Evolutionary conservation across 257 asterid species (phyloP).

Genomic region (Solanum virginianum): DNA sequence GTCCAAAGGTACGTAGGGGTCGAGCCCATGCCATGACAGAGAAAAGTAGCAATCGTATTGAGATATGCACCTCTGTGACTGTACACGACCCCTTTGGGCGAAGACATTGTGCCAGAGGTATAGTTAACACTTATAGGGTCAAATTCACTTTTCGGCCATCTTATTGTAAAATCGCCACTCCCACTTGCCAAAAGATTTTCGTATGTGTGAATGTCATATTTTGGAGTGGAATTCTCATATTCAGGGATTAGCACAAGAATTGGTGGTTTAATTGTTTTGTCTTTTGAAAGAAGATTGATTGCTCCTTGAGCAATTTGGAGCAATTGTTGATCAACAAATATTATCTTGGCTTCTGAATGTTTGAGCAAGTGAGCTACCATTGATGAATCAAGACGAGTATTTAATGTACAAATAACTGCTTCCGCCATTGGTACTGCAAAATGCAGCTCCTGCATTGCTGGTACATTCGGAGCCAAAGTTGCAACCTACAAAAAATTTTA

Average conservation of each 20-base stretch:
- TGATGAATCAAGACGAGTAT: background rate
- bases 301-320: constrained; percentile 14
- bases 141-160: constrained; percentile 18
- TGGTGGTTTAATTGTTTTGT: background rate
- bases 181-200: constrained; percentile 10
- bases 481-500: background rate
- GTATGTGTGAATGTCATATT: background rate
- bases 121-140: constrained; percentile 5
- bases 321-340: constrained; percentile 9
- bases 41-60: constrained; percentile 5
- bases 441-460: background rate
- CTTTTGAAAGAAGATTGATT: background rate
- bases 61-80: constrained; percentile 9
- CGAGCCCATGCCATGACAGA: constrained; percentile 3
- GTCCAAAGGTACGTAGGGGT: constrained; percentile 25
- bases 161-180: background rate
- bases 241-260: constrained; percentile 12
- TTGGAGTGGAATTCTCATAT: background rate
- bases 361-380: constrained; percentile 6
- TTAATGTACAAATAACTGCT: constrained; percentile 17
- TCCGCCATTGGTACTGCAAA: constrained; percentile 14
- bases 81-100: background rate
- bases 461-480: background rate
- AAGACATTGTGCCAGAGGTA: background rate
- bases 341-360: background rate